Conservation (phyloP, 495 filamentous ascomycete species). For the Parachaetomium inaequale region DNA sequence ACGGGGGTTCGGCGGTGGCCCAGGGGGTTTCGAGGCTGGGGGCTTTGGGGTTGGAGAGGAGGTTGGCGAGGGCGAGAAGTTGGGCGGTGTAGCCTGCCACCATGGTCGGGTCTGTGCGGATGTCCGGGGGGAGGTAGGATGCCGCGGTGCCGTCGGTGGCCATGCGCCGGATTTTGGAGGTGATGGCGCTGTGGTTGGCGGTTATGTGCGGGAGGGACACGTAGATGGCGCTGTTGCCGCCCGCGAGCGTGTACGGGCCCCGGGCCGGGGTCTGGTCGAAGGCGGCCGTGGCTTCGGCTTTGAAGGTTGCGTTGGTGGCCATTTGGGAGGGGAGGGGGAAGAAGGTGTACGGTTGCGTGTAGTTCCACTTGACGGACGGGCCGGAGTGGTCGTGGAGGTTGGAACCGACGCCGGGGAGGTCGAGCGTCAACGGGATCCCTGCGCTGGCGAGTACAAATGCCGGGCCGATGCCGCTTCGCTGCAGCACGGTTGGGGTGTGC, state of each 20-base stretch:
- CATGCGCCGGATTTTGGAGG: constrained; percentile 14
- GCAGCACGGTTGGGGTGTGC: constrained; percentile 25
- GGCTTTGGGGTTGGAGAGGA: constrained; percentile 16
- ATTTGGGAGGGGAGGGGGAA: constrained; percentile 18
- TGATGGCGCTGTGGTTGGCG: background rate
- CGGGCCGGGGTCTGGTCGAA: constrained; percentile 23
- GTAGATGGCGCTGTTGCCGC: constrained; percentile 29
- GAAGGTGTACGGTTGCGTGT: constrained; percentile 19
- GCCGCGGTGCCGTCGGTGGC: constrained; percentile 6
- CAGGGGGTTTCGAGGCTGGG: constrained; percentile 32
- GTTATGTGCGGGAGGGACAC: constrained; percentile 25
- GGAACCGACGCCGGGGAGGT: constrained; percentile 25
- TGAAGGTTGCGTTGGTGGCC: constrained; percentile 23
- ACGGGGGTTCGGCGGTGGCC: constrained; percentile 11
- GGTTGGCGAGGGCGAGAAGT: constrained; percentile 20
- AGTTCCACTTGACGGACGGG: constrained; percentile 21
- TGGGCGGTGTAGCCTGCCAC: constrained; percentile 26
- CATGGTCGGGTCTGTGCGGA: constrained; percentile 12
- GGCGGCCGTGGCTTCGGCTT: constrained; percentile 19
- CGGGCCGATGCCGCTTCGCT: constrained; percentile 26
- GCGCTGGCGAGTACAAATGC: constrained; percentile 13
- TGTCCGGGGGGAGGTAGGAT: constrained; percentile 20
- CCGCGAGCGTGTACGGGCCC: constrained; percentile 28
- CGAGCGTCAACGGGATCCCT: constrained; percentile 15
- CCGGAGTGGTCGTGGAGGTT: constrained; percentile 30